A percentile compares a stretch with the other conserved stretches of the same genome.
Evolutionary conservation across 1,284 basidiomycete species (phyloP).

Genomic region (Hemileia vastatrix): DNA sequence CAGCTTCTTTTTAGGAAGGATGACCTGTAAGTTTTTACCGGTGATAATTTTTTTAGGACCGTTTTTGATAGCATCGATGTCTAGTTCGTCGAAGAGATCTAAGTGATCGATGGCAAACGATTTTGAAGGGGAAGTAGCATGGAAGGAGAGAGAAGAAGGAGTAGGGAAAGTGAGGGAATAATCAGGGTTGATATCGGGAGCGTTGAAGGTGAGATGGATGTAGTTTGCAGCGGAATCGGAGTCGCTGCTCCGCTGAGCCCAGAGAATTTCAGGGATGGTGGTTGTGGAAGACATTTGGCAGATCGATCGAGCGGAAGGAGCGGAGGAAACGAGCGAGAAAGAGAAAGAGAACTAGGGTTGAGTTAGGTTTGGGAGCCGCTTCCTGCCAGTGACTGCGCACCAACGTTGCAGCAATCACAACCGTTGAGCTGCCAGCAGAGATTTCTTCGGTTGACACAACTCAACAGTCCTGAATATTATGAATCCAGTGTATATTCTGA

Average conservation of each 20-base stretch:
- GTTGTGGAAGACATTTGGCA: no score
- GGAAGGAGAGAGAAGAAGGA: constrained; percentile 10
- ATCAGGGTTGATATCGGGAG: constrained; percentile 9
- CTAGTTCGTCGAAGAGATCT: constrained; percentile 11
- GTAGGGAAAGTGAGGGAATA: constrained; percentile 13
- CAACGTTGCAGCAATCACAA: no score
- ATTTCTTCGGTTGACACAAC: no score
- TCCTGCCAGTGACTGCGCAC: no score
- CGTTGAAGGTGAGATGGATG: constrained; percentile 20
- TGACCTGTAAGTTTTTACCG: constrained; percentile 10
- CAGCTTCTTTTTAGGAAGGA: constrained; percentile 9
- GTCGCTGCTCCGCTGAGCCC: constrained; percentile 19
- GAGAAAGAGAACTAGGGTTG: no score
- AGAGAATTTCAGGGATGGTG: constrained; percentile 12
- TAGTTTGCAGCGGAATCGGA: constrained; percentile 5
- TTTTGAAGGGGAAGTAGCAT: constrained; percentile 4
- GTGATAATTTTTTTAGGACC: constrained; percentile 3
- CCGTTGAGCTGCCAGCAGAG: no score
- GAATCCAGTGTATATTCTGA: no score
- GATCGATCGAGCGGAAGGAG: no score
- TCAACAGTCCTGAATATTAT: no score
- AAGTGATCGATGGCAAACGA: constrained; percentile 7
- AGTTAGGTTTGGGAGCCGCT: no score
- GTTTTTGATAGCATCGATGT: constrained; percentile 1
- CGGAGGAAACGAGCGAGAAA: no score